Base-by-base conservation (phyloP, 805 yeast species). In the Vanderwaltozyma polyspora region DNA sequence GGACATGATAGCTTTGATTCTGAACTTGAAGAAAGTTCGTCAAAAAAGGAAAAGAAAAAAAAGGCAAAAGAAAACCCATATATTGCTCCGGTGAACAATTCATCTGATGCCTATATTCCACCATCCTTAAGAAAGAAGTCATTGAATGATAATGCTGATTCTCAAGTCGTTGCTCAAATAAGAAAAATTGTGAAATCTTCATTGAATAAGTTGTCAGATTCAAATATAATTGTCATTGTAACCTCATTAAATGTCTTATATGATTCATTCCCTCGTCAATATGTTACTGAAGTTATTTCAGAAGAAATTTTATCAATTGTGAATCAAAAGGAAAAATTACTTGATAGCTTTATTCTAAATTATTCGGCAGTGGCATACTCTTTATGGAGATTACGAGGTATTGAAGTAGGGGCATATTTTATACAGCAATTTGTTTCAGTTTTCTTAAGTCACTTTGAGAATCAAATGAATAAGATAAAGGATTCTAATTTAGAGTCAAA, bases 341-440 rank as follows among this genome's bases (percentile, higher is more conserved):
- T 85, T 32, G 96, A 87, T 42, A 72, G 81, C 1, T 84, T 85
- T 52, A 73, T 87, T 26, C 70, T 80, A 40, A 66, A 83, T 22
- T 87, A 89, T 55, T 80, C 94, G 1, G 78, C 85, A 5, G 65
- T 85, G 6, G 71, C 78, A 2, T 77, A 77, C 16, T 79, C 94
- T 1, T 55, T 91, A 17, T 85, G 81, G 59, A 69, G 81, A 40
- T 49, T 76, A 15, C 81, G 82, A 45, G 97, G 98, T 15, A 73
- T 77, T 25, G 95, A 85, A 41, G 80, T 85, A 55, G 96, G 95
- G 39, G 98, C 96, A 0, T 71, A 64, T 45, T 79, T 86, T 39
- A 66, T 86, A 23, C 98, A 91, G 52, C 66, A 73, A 0, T 52
- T 82, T 36, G 81, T 87, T n/a, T 94, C 83, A 40, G 67, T 64